Evolutionary conservation across 305 asterid genomes (phyloP), one percentile per base, ranked within the genome.

Genomic region (Euphrasia arctica): DNA sequence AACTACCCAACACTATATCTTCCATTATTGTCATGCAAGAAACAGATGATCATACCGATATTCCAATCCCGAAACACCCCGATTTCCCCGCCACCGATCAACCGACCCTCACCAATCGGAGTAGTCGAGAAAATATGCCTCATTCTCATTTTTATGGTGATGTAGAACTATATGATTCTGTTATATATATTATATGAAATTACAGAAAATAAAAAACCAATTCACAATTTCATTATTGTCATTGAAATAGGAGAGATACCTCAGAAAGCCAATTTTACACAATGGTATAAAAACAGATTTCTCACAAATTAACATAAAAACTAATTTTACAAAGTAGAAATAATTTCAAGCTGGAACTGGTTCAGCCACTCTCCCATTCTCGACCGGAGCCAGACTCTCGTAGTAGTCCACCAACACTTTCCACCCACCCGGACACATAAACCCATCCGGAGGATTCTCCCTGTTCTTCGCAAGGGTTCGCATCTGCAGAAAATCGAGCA

Each of bases 361-460:
- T 67, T 82, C 74, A 4, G 87, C 84, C 9, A 79, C 62, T 61
- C 82, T 71, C 49, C 78, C 90, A 58, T 70, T 82, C 82, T 75
- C 88, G 1, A 82, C 69, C 8, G 76, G 86, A 31, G 78, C 72
- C 76, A 91, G 72, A 56, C 88, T 86, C 41, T 85, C 88, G 29
- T 89, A 91, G 68, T 89, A 91, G 2, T 89, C 91, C 6, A 87
- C 96, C 94, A 91, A 70, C 55, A 91, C 96, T 78, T 89, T 42
- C 98, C 98, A 91, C 1, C 98, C 98, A 54, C 95, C 86, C 1
- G 91, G 95, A 79, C 98, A 91, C 96, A 91, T 91, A 57, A 91
- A 91, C 55, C 98, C 98, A 58, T 89, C 95, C 0, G 98, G 96
- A 62, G 96, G 96, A 59, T 62, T 87, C 74, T 89, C 98, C 71